Base-by-base conservation (phyloP, 805 yeast genomes). In the Kregervanrija fluxuum region DNA sequence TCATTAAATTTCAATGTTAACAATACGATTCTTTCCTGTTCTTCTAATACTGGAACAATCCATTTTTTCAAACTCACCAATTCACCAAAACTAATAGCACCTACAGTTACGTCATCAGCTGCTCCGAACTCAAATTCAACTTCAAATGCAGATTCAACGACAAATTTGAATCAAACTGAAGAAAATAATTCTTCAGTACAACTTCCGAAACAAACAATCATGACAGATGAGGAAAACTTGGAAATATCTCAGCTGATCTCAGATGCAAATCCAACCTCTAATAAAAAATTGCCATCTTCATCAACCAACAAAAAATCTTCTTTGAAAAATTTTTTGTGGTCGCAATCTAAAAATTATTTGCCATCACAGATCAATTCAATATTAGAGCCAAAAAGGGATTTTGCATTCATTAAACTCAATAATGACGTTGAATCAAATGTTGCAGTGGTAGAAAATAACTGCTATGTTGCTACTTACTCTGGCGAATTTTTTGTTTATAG, bases 11-110 rank as follows among this genome's bases (percentile, higher is more conserved):
- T 93, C 64, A 83, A 87, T 49, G 67, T 71, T 22, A 84, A 85
- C 50, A 81, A 85, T 48, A 71, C 72, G 12, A 76, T 83, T 49
- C 68, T 93, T 30, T 77, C 87, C n/a, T 96, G 91, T 22, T 79
- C 91, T 10, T 83, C 95, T 28, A 79, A 95, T 2, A 87, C 95
- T 15, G 95, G 86, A 37, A 93, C 99, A 0, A 90, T 93, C 16
- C 99, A 93, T 62, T 79, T 93, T 34, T 93, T 91, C 70, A 46
- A 45, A 14, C 52, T 57, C 17, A 56, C 28, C 6, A 22, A 22
- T 22, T 22, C 28, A 22, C 8, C 28, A 22, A 22, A 22, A 22
- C 6, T 22, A 22, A 22, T 22, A 22, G 8, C 28, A 22, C 28
- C 28, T 22, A 6, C 28, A 22, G 6, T 22, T 22, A 22, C 28